Conservation (phyloP, 345 rosid species). For the Draba incana region DNA sequence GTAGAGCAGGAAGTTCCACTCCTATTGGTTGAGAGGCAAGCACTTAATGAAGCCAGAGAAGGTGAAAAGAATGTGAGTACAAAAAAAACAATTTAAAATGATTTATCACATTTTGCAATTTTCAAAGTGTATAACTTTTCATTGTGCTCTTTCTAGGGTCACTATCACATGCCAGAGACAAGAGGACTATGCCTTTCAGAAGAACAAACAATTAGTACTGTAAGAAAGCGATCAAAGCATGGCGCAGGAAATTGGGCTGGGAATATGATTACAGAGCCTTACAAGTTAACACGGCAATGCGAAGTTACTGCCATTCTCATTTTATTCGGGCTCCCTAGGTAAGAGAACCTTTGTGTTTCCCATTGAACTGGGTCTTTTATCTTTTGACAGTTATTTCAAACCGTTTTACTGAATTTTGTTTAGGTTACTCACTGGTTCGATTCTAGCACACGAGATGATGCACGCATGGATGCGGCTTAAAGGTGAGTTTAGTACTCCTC, state of each 20-base stretch:
- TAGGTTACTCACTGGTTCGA: slow-evolving; percentile 94
- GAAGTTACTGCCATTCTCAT: slow-evolving; percentile 98
- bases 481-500: slow-evolving; percentile 48
- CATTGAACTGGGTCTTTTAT: neutral
- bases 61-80: slow-evolving; percentile 85
- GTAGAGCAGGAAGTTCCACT: slow-evolving; percentile 88
- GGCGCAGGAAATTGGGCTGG: slow-evolving; percentile 59
- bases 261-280: slow-evolving; percentile 79
- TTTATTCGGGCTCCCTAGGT: slow-evolving; percentile 96
- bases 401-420: neutral
- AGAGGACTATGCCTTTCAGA: slow-evolving; percentile 99
- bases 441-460: slow-evolving; percentile 99
- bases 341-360: slow-evolving; percentile 2
- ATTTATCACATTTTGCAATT: neutral
- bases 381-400: neutral
- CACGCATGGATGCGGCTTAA: slow-evolving; percentile 97
- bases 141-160: slow-evolving; percentile 57
- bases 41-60: slow-evolving; percentile 92
- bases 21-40: slow-evolving; percentile 95
- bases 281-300: slow-evolving; percentile 71
- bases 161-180: slow-evolving; percentile 98
- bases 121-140: slow-evolving; percentile 24
- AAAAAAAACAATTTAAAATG: neutral
- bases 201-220: slow-evolving; percentile 89
- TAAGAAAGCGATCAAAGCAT: slow-evolving; percentile 69